Percentiles rank a stretch among this genome's conserved stretches.
phyloP scores from a whole-genome alignment of 768 basidiomycete species.

The Lactarius pseudohatsudake region DNA sequence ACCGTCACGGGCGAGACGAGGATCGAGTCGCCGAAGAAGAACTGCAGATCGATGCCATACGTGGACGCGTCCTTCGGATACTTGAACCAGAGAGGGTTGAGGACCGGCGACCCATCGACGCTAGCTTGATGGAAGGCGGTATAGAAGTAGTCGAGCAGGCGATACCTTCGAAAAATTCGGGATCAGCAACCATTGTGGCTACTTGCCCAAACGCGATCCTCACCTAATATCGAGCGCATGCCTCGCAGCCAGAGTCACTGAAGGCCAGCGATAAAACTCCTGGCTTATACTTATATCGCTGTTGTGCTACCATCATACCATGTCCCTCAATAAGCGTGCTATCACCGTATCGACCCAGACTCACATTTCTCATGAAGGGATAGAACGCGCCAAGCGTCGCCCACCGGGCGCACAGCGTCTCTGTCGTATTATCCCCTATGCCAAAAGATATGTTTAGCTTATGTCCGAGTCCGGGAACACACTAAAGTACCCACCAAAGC shows the following conservation, averaged over 20 bases:
- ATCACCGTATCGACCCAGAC: conserved; percentile 28
- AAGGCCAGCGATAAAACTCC: conserved; percentile 68
- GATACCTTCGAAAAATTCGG: conserved; percentile 46
- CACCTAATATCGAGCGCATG: conserved; percentile 62
- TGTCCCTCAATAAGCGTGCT: conserved; percentile 24
- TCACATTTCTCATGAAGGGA: conserved; percentile 76
- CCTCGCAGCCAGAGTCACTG: conserved; percentile 56
- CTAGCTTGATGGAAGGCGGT: conserved; percentile 64
- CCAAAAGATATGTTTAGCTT: neutral
- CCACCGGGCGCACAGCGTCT: conserved; percentile 72
- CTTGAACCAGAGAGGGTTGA: conserved; percentile 65
- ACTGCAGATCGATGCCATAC: conserved; percentile 62
- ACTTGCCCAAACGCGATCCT: conserved; percentile 20
- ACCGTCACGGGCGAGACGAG: conserved; percentile 69
- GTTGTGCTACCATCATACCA: conserved; percentile 47
- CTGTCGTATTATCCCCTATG: conserved; percentile 58
- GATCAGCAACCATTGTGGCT: neutral
- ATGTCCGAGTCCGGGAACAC: neutral
- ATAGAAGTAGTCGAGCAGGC: conserved; percentile 69
- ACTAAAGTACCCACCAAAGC: conserved; percentile 46
- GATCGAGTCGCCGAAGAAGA: conserved; percentile 65
- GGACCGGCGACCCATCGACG: conserved; percentile 59
- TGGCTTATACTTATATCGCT: conserved; percentile 51
- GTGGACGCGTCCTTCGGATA: conserved; percentile 63
- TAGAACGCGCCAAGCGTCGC: conserved; percentile 75